Evolutionary conservation across 2,329 filamentous ascomycete genomes (phyloP), one percentile per base, ranked within the genome.

Genomic region (Penicillium rolfsii): DNA sequence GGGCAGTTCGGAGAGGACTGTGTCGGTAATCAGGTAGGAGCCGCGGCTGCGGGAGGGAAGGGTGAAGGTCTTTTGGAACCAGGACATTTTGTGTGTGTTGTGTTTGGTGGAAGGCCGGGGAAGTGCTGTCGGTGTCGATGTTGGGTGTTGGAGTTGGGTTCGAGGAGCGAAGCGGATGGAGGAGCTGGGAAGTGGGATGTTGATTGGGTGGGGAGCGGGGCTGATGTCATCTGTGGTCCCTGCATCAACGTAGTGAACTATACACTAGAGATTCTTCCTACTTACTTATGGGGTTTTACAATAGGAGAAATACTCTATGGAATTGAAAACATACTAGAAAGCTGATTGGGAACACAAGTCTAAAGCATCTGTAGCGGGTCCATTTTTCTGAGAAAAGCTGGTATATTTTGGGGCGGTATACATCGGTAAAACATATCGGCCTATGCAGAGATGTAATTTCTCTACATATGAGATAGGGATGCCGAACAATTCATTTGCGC

Each of bases 11-110:
- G 83, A 81, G 28, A 87, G 69, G 58, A 98, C 85, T 55, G 89
- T 82, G 75, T 93, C 87, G 54, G 94, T 97, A 71, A 98, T 85
- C 61, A 98, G 90, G 80, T 97, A 97, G 56, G 88, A 91, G 75
- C 95, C 95, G 62, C 93, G 88, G 48, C 88, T 86, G 73, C 87
- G 85, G 22, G 91, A 74, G 54, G 92, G 91, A 14, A 98, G 88
- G 1, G 87, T 86, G 79, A 98, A 88, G 54, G 89, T 85, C 77
- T 95, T 97, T 79, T 97, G 94, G 70, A 84, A 87, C 91, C 91
- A 96, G 64, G 87, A 83, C 85, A 88, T 77, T 57, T 55, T 74
- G 48, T 40, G 12, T 26, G 36, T 16, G 19, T 16, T 36, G 26
- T 30, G 0, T 48, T 24, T 60, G 22, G 48, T 35, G 11, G 12